These are phyloP conservation scores for Grosmannia clavigera DNA, from an alignment of 2,329 filamentous ascomycete genomes.

Conservation along the genomic window DNA sequence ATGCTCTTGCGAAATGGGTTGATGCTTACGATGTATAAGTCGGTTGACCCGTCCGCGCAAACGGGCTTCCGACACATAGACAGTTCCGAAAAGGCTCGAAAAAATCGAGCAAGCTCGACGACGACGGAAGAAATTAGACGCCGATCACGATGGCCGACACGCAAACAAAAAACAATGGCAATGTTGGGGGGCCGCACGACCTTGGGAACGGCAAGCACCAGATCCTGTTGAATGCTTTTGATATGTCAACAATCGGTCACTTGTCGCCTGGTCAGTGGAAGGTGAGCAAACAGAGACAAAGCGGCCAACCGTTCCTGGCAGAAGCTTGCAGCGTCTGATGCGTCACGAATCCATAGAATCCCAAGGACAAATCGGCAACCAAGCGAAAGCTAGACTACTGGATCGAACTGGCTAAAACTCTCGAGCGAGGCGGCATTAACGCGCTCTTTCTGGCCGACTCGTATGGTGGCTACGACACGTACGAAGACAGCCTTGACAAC, in stretches of 20 bases:
- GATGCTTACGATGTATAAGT: neutral
- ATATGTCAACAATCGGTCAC: slow-evolving; percentile 8
- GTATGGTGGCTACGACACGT: slow-evolving; percentile 51
- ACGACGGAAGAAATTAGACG: neutral
- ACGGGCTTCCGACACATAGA: neutral
- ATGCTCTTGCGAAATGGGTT: neutral
- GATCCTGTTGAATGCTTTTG: slow-evolving; percentile 9
- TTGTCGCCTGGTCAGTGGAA: slow-evolving; percentile 7
- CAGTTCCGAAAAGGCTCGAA: neutral
- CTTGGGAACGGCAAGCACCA: neutral
- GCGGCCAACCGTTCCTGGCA: neutral
- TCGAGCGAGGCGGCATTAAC: slow-evolving; percentile 8
- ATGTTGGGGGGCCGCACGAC: neutral
- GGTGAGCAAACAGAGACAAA: neutral
- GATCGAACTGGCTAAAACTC: slow-evolving; percentile 8
- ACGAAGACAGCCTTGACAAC: slow-evolving; percentile 45
- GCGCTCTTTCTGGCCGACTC: slow-evolving; percentile 41
- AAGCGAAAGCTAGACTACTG: slow-evolving; percentile 9
- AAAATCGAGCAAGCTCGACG: neutral
- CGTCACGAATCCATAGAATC: slow-evolving; percentile 9
- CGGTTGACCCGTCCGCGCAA: neutral
- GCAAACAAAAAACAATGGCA: neutral
- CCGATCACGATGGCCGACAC: neutral
- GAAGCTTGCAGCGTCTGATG: neutral
- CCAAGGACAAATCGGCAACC: slow-evolving; percentile 3